A percentile compares a stretch with the other conserved stretches of the same genome.
These are phyloP conservation scores for Candida arabinofermentans DNA, from an alignment of 805 yeast species.

Conservation along the genomic window DNA sequence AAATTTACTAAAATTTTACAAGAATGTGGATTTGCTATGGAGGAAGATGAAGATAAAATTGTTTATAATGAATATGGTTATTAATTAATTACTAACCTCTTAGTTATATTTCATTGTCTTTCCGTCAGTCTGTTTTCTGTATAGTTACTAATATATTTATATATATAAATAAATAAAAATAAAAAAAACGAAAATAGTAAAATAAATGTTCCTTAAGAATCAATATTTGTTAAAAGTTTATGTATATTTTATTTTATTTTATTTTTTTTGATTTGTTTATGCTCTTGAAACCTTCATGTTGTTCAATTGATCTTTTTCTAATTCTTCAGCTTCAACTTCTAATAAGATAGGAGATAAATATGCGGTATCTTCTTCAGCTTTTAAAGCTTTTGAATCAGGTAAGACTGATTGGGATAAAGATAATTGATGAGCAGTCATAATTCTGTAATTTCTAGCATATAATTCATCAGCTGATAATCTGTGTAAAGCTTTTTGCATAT, in stretches of 20 bases:
- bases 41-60: slow-evolving; percentile 43
- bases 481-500: slow-evolving; percentile 78
- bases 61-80: slow-evolving; percentile 65
- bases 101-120: too few relatives aligned
- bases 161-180: background rate
- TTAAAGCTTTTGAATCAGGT: slow-evolving; percentile 73
- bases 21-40: slow-evolving; percentile 62
- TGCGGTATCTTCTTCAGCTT: slow-evolving; percentile 75
- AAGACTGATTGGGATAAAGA: slow-evolving; percentile 79
- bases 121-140: too few relatives aligned
- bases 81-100: too few relatives aligned
- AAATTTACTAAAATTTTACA: slow-evolving; percentile 52
- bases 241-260: too few relatives aligned
- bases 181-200: background rate
- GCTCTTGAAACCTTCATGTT: slow-evolving; percentile 41
- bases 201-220: too few relatives aligned
- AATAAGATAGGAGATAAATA: slow-evolving; percentile 85
- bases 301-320: slow-evolving; percentile 86
- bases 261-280: background rate
- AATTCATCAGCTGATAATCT: slow-evolving; percentile 83
- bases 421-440: slow-evolving; percentile 87
- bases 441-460: slow-evolving; percentile 90
- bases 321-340: slow-evolving; percentile 90
- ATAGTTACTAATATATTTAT: too few relatives aligned
- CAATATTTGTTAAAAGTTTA: too few relatives aligned